Evolutionary conservation across 2,329 filamentous ascomycete species (phyloP), one percentile per base, ranked within the genome.

Genomic region (Akanthomyces uredinophilus): DNA sequence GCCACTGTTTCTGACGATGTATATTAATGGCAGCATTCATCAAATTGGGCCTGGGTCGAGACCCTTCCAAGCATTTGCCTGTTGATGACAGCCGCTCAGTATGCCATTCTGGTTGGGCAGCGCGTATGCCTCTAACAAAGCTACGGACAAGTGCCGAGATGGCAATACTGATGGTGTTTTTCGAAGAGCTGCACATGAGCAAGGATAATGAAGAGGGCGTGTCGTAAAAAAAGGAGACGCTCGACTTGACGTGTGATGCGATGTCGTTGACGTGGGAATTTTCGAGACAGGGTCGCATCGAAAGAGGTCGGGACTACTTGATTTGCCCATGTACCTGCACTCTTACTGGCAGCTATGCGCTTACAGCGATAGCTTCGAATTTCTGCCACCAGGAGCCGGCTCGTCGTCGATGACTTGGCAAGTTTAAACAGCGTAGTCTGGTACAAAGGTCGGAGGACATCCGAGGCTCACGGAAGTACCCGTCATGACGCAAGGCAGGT

Each of bases 111-210:
- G 41, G 29, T 43, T 47, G 29, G 43, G 37, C 29, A 18, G 54
- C 43, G 29, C 27, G 5, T 20, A 20, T n/a, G 5, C 18, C 35
- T 24, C 24, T 18, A 39, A 32, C 35, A 43, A 18, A 22, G 35
- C n/a, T 32, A 52, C 56, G 56, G 47, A 60, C 56, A 60, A 60
- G 47, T 60, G 22, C 56, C 56, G 56, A 60, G n/a, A 22, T 14
- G 24, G 22, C 10, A 39, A 37, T 20, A 43, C 29, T 18, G 6
- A 49, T 29, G 7, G 27, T 44, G 4, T 24, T 22, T 22, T 11
- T 29, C 3, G 8, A 18, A 20, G 46, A n/a, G 35, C 7, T 29
- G 5, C 22, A 13, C 10, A 51, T n/a, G 56, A 43, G 35, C 47
- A 52, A 43, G 24, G 37, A 35, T 51, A 2, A 8, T 29, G 2